A percentile compares a stretch with the other conserved stretches of the same genome.
These are phyloP conservation scores for Naganishia kalamii DNA, from an alignment of 768 basidiomycete genomes.

Conservation along the genomic window DNA sequence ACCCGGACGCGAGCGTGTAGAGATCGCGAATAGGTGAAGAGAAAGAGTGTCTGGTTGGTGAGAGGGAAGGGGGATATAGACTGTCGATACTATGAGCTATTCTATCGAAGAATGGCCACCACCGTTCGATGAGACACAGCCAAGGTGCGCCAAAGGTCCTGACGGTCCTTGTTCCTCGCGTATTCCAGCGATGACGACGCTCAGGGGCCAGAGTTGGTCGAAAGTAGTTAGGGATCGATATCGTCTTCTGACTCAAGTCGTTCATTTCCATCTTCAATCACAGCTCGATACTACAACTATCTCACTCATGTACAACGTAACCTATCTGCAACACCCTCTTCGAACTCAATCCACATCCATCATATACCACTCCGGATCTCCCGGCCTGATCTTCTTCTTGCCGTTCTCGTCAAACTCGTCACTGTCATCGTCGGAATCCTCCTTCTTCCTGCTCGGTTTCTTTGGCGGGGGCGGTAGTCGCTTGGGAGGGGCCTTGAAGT, in stretches of 20 bases:
- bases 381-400: slow-evolving; percentile 20
- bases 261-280: neutral
- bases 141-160: neutral
- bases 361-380: slow-evolving; percentile 25
- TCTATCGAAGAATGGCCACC: neutral
- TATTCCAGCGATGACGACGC: slow-evolving; percentile 11
- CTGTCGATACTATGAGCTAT: neutral
- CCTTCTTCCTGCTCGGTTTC: slow-evolving; percentile 21
- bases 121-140: neutral
- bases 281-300: neutral
- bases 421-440: slow-evolving; percentile 22
- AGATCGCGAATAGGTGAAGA: no score
- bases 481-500: slow-evolving; percentile 23
- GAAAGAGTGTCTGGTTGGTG: neutral
- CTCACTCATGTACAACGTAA: neutral
- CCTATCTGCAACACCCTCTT: neutral
- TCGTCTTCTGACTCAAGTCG: no score
- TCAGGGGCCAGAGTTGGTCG: neutral
- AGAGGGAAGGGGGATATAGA: neutral
- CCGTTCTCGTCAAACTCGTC: slow-evolving; percentile 26
- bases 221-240: neutral
- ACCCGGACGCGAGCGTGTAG: no score
- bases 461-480: slow-evolving; percentile 20
- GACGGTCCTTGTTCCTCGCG: neutral
- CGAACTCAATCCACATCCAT: slow-evolving; percentile 7